Conservation (phyloP, 371 early-diverging fungal species). For the Zychaea mexicana region DNA sequence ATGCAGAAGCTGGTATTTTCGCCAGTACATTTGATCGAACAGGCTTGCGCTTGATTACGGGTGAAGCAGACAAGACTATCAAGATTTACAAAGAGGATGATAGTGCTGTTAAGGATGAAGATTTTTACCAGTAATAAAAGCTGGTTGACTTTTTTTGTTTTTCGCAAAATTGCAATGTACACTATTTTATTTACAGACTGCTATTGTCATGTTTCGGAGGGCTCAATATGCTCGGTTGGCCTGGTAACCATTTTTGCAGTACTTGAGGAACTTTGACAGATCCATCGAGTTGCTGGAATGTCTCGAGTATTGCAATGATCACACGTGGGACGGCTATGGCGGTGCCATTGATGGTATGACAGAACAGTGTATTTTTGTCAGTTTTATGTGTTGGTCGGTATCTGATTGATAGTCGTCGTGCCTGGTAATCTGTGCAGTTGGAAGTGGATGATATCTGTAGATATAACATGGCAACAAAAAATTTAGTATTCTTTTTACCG, state of each 20-base stretch:
- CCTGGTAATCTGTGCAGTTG: conserved; percentile 89
- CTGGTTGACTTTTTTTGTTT: not conserved
- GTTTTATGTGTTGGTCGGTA: conserved; percentile 39
- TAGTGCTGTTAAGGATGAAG: conserved; percentile 56
- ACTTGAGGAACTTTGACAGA: conserved; percentile 73
- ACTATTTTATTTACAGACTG: not conserved
- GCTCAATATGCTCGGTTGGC: conserved; percentile 14
- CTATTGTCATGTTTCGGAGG: not conserved
- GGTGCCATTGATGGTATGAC: conserved; percentile 93
- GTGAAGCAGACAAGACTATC: conserved; percentile 98
- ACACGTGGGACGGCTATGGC: conserved; percentile 91
- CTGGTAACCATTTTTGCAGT: conserved; percentile 75
- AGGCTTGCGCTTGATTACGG: conserved; percentile 92
- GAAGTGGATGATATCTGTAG: conserved; percentile 75
- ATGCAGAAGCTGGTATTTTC: conserved; percentile 95
- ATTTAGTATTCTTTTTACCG: not conserved
- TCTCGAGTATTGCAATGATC: conserved; percentile 87
- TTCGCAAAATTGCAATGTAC: no score
- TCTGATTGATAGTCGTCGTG: conserved; percentile 74
- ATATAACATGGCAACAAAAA: not conserved
- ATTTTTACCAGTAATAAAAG: conserved; percentile 30
- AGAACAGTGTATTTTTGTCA: conserved; percentile 63
- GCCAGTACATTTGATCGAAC: conserved; percentile 94
- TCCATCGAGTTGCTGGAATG: conserved; percentile 75
- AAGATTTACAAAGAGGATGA: conserved; percentile 94